These are phyloP conservation scores for Leccinellum rugosiceps DNA, from an alignment of 768 basidiomycete genomes.

Conservation along the genomic window DNA sequence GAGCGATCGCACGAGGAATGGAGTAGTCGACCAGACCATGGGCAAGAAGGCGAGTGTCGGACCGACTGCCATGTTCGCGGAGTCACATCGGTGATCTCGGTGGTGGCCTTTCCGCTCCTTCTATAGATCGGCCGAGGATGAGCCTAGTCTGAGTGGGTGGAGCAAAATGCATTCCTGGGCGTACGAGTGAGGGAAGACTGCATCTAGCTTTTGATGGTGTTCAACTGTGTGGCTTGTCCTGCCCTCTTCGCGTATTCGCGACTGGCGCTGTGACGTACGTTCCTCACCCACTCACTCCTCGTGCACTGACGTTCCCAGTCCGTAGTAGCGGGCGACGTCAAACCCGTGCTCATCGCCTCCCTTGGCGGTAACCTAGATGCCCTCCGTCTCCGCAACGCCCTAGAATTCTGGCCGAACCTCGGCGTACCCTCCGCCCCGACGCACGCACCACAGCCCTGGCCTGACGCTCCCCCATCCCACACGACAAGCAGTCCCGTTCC, in stretches of 20 bases:
- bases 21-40: too few relatives aligned
- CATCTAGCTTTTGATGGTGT: too few relatives aligned
- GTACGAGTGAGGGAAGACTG: too few relatives aligned
- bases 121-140: too few relatives aligned
- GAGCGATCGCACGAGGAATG: too few relatives aligned
- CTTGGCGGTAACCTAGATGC: slow-evolving; percentile 74
- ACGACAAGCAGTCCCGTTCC: slow-evolving; percentile 29
- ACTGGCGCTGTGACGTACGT: slow-evolving; percentile 81
- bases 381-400: slow-evolving; percentile 54
- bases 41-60: too few relatives aligned
- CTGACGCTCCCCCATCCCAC: slow-evolving; percentile 15
- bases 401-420: slow-evolving; percentile 67
- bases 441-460: slow-evolving; percentile 34
- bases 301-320: slow-evolving; percentile 69
- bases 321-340: slow-evolving; percentile 36
- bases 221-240: too few relatives aligned
- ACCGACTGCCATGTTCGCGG: too few relatives aligned
- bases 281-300: slow-evolving; percentile 69
- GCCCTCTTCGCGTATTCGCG: slow-evolving; percentile 66
- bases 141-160: too few relatives aligned
- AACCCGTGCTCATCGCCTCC: slow-evolving; percentile 70
- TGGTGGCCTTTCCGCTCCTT: too few relatives aligned
- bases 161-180: too few relatives aligned
- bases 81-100: too few relatives aligned
- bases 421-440: slow-evolving; percentile 68